Conservation (phyloP, 805 yeast genomes). For the Metschnikowia hibisci region DNA sequence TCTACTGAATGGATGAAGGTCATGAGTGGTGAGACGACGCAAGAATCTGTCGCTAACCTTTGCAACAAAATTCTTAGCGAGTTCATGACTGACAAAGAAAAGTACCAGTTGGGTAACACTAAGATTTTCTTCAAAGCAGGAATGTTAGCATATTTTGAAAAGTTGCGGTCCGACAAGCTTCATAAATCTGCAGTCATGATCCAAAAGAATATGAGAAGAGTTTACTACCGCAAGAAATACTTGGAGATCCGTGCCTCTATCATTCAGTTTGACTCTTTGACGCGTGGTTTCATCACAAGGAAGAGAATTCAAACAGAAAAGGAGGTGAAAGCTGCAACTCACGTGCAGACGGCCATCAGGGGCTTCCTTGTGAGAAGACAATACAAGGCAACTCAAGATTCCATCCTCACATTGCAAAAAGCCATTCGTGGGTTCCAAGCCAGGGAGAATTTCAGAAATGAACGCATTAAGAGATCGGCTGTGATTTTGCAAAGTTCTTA, state of each 20-base stretch:
- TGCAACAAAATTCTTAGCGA: conserved; percentile 64
- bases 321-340: conserved; percentile 59
- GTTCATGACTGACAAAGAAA: conserved; percentile 60
- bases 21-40: conserved; percentile 47
- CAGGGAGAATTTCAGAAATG: conserved; percentile 48
- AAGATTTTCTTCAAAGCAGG: conserved; percentile 97
- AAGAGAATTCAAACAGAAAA: conserved; percentile 48
- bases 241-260: conserved; percentile 52
- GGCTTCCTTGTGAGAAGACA: conserved; percentile 46
- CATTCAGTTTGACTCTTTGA: conserved; percentile 51
- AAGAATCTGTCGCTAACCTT: conserved; percentile 55
- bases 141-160: conserved; percentile 87
- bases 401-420: conserved; percentile 44
- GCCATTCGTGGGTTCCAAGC: conserved; percentile 49
- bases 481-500: conserved; percentile 65
- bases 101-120: conserved; percentile 87
- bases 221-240: conserved; percentile 59
- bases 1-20: conserved; percentile 66
- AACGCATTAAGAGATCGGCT: conserved; percentile 62
- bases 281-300: conserved; percentile 64
- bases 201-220: conserved; percentile 75
- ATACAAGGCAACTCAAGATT: conserved; percentile 28
- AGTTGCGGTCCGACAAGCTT: conserved; percentile 74
- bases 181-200: conserved; percentile 74
- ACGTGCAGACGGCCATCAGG: conserved; percentile 66